A percentile compares a stretch with the other conserved stretches of the same genome.
phyloP scores from a whole-genome alignment of 2,329 filamentous ascomycete genomes.

The Aspergillus luchuensis region DNA sequence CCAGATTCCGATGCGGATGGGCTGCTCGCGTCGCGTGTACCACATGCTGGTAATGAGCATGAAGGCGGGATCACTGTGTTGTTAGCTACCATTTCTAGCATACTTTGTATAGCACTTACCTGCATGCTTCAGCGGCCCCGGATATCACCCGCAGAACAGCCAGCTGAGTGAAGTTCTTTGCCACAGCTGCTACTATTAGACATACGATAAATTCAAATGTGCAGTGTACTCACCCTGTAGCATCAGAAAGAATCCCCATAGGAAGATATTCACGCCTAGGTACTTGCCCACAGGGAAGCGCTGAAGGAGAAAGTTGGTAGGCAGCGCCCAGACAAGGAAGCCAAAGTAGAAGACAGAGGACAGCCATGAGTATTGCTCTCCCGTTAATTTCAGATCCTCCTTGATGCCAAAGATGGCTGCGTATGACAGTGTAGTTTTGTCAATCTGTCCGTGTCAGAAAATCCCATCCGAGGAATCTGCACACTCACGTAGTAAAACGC shows the following conservation, averaged over 20 bases:
- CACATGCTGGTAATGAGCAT: constrained; percentile 59
- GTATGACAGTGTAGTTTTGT: constrained; percentile 40
- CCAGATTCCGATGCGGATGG: constrained; percentile 57
- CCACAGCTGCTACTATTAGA: constrained; percentile 37
- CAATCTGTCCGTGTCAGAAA: background rate
- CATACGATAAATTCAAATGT: no score
- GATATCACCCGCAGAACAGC: constrained; percentile 56
- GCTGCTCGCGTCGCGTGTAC: constrained; percentile 53
- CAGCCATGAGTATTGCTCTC: constrained; percentile 44
- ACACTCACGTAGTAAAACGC: constrained; percentile 17
- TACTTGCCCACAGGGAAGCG: constrained; percentile 20
- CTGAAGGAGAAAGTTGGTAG: constrained; percentile 30
- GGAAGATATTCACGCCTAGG: constrained; percentile 16
- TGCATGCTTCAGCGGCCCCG: constrained; percentile 52
- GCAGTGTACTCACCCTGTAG: constrained; percentile 4
- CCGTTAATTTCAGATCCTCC: constrained; percentile 44
- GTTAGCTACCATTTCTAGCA: background rate
- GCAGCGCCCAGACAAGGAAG: constrained; percentile 36
- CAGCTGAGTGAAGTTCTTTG: constrained; percentile 54
- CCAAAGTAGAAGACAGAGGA: constrained; percentile 48
- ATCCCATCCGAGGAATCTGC: background rate
- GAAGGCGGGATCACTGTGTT: constrained; percentile 48
- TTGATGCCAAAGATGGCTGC: constrained; percentile 56
- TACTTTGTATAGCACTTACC: background rate
- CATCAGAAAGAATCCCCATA: constrained; percentile 18